A percentile compares a stretch with the other conserved stretches of the same genome.
Evolutionary conservation across 2,329 filamentous ascomycete species (phyloP).

Genomic region (Microsporum ferrugineum): DNA sequence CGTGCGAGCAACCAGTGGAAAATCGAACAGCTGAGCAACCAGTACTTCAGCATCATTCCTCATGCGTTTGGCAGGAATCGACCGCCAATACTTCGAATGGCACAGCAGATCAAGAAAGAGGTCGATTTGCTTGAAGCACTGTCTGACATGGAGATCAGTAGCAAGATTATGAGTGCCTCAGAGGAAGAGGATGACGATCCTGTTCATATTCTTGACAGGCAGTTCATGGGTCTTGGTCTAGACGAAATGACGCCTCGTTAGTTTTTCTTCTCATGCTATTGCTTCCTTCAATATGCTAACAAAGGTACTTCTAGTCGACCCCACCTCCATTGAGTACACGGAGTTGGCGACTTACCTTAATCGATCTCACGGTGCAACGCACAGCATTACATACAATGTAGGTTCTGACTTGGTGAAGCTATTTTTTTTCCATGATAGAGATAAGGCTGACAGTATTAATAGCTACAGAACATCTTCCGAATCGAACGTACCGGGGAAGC

Average conservation of each 20-base stretch:
- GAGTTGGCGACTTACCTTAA: conserved; percentile 56
- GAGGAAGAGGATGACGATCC: conserved; percentile 39
- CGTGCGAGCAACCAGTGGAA: conserved; percentile 43
- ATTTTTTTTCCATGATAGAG: background rate
- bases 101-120: conserved; percentile 56
- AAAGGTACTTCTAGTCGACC: conserved; percentile 37
- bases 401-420: background rate
- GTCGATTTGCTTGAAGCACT: conserved; percentile 69
- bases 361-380: conserved; percentile 56
- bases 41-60: conserved; percentile 71
- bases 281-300: background rate
- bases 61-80: conserved; percentile 65
- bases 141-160: conserved; percentile 74
- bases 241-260: conserved; percentile 58
- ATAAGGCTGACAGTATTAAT: conserved; percentile 8
- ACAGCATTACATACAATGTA: conserved; percentile 38
- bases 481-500: conserved; percentile 64
- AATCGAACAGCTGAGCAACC: conserved; percentile 52
- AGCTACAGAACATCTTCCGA: conserved; percentile 65
- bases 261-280: conserved; percentile 7
- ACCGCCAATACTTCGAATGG: conserved; percentile 54
- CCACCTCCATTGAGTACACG: conserved; percentile 49
- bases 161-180: conserved; percentile 61
- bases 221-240: conserved; percentile 60
- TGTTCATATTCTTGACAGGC: conserved; percentile 57